Base-by-base conservation (phyloP, 2,329 filamentous ascomycete genomes). In the Fusarium sarcochroum region DNA sequence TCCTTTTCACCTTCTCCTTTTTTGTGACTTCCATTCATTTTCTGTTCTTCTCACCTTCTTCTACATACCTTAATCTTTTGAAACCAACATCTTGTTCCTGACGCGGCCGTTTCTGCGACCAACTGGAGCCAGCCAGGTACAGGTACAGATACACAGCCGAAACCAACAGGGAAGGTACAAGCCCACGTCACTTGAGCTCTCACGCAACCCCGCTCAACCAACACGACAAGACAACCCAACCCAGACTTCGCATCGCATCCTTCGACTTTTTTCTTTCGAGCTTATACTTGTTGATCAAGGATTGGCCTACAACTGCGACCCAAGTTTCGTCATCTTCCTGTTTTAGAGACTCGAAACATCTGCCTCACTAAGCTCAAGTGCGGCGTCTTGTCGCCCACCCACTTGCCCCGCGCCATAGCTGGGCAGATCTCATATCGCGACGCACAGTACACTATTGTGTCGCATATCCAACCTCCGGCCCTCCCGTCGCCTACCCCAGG, bases 81-180 rank as follows among this genome's bases (percentile, higher is more conserved):
- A 44, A 59, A 59, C 37, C 58, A 32, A 48, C 35, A 27, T 53
- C 47, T 60, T 61, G 72, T 74, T 66, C 71, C 71, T 73, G 64
- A 60, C 54, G 69, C 69, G 74, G 57, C 74, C 74, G 66, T 74
- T 73, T 74, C 72, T 76, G 74, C 74, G 74, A 72, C 74, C 74
- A 55, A 49, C 63, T 71, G 71, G 66, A 69, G 62, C 58, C 69
- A 45, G 52, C 59, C 61, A 57, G 47, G 57, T 54, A 51, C 46
- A 23, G 30, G 32, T 54, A 51, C 42, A 23, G 30, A 23, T 21
- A 23, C 30, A 58, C 40, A 62, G 30, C 48, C 45, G 25, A 40
- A 53, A 53, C 45, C 47, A 61, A 57, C 68, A 56, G 56, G 55
- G 51, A 61, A 69, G 45, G 54, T 52, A 61, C 59, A 40, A 25